These are phyloP conservation scores for Cydonia oblonga DNA, from an alignment of 331 rosid genomes.

Conservation along the genomic window DNA sequence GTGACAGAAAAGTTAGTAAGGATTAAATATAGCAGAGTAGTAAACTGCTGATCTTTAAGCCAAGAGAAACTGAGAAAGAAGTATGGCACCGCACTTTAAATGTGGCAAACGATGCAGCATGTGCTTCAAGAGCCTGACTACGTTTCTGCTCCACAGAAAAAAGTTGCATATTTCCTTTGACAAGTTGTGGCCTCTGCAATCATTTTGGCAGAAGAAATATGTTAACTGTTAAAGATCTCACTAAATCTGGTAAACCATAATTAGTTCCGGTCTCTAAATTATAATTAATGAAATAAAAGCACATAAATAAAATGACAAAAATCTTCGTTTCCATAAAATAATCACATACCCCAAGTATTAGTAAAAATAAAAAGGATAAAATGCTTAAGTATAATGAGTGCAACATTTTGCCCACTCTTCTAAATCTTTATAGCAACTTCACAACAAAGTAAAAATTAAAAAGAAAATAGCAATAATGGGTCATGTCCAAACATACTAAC, in stretches of 20 bases:
- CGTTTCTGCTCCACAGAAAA: conserved; percentile 33
- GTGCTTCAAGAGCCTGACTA: conserved; percentile 37
- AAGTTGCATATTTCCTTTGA: conserved; percentile 30
- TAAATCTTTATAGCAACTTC: neutral
- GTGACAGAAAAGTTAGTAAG: neutral
- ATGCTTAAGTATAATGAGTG: neutral
- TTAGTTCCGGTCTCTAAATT: neutral
- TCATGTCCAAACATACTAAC: neutral
- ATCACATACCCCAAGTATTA: neutral
- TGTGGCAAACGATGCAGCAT: conserved; percentile 28
- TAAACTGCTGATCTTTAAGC: neutral
- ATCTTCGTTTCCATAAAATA: neutral
- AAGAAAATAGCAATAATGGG: neutral
- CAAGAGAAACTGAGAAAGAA: neutral
- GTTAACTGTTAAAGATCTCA: neutral
- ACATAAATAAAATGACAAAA: neutral
- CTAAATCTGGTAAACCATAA: neutral
- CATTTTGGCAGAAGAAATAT: neutral
- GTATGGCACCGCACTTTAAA: conserved; percentile 12
- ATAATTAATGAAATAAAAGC: neutral
- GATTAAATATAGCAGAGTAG: neutral
- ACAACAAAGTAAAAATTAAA: neutral
- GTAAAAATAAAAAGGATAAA: neutral
- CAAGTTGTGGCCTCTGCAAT: conserved; percentile 28
- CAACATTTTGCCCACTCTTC: neutral